Percentiles rank a stretch among this genome's conserved stretches.
Evolutionary conservation across 257 asterid genomes (phyloP).

Genomic region (Leptodermis oblonga): DNA sequence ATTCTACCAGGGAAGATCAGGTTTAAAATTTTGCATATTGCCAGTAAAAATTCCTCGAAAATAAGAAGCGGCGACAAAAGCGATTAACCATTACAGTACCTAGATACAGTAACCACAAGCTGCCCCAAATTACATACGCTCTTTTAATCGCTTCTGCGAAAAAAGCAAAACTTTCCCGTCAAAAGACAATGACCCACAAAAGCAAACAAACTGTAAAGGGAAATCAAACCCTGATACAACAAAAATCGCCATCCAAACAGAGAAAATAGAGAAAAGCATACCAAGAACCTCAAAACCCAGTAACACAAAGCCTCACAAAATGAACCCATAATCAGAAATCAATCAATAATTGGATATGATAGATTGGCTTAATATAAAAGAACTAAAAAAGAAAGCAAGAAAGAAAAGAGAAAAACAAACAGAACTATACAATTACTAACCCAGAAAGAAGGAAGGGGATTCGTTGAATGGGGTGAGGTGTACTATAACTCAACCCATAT

Average conservation of each 20-base stretch:
- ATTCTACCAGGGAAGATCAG: background rate
- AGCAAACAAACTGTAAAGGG: slow-evolving; percentile 1
- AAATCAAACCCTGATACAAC: background rate
- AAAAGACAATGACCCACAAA: background rate
- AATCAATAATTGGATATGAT: slow-evolving; percentile 26
- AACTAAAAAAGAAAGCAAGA: slow-evolving; percentile 16
- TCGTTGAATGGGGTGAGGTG: too few species aligned
- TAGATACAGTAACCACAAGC: background rate
- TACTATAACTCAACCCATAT: too few species aligned
- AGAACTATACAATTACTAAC: slow-evolving; percentile 10
- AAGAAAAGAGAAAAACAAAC: background rate
- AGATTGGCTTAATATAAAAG: slow-evolving; percentile 7
- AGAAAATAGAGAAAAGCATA: slow-evolving; percentile 18
- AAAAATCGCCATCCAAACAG: background rate
- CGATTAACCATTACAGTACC: background rate
- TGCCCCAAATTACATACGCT: background rate
- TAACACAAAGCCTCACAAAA: slow-evolving; percentile 16
- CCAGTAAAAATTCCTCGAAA: background rate
- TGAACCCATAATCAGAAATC: slow-evolving; percentile 33
- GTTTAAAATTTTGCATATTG: background rate
- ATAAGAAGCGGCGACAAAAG: background rate
- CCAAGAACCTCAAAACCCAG: too few species aligned
- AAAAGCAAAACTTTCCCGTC: background rate
- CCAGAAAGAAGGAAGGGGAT: background rate
- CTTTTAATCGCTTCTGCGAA: background rate